Base-by-base conservation (phyloP, 2,329 filamentous ascomycete species). In the Colletotrichum lindemuthianum region DNA sequence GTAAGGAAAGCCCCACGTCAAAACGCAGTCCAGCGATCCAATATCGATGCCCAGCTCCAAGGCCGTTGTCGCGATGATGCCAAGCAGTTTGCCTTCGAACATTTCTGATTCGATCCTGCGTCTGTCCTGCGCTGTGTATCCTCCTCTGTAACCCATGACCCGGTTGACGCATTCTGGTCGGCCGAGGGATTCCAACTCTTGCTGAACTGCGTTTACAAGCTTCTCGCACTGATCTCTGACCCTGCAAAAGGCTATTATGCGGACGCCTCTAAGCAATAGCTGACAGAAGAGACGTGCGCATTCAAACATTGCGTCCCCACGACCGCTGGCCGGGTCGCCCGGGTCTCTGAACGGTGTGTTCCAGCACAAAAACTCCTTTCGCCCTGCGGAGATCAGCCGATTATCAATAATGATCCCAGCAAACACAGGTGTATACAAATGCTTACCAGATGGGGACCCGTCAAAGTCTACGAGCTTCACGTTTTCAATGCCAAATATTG, bases 361-460 rank as follows among this genome's bases (percentile, higher is more conserved):
- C 96, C 96, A 99, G 76, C 94, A 98, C 7, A 99, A 74, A 63
- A 98, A 98, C 72, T 98, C 95, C 74, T 98, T 98, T 24, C 93
- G 85, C 0, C 95, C 93, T 69, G 43, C 8, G 15, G 12, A 44
- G 3, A 34, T 45, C n/a, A 55, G 53, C 40, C 34, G 39, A 15
- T 37, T 34, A 52, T 32, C 16, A 10, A 8, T 36, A 7, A 33
- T 11, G n/a, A 16, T 16, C 43, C 10, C 16, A 34, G 4, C 33
- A 7, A 12, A 40, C 16, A 16, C 8, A 44, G 4, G 43, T 43
- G 8, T 61, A 64, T 66, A 40, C 16, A 16, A 13, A 44, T 3
- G 43, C 47, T 10, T 61, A 64, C 67, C 78, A 6, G 93, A 93
- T 0, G 96, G 96, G 0, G 94, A 97, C 1, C 96, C 96, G 73